Conservation (phyloP, 2,329 filamentous ascomycete species). For the Pseudocercospora pini-densiflorae region DNA sequence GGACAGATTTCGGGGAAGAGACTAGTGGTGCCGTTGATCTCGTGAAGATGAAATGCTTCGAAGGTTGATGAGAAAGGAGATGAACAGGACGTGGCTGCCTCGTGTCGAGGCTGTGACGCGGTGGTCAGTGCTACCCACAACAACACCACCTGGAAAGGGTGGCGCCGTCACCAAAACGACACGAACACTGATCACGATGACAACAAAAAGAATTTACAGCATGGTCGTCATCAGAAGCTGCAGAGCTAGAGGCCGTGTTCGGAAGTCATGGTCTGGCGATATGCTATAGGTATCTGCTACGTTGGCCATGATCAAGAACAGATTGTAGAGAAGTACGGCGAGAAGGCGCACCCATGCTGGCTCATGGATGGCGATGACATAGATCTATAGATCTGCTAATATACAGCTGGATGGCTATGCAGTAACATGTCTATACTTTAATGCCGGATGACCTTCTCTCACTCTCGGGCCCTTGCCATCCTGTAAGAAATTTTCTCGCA, state of each 20-base stretch:
- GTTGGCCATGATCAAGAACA: no score
- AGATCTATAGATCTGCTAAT: background rate
- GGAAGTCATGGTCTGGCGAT: no score
- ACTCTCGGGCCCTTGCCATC: constrained; percentile 34
- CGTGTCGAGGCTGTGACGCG: background rate
- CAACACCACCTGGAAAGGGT: background rate
- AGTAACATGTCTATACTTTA: constrained; percentile 18
- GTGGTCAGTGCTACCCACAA: background rate
- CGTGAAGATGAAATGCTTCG: background rate
- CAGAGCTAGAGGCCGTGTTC: no score
- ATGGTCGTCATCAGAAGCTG: no score
- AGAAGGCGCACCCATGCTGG: no score
- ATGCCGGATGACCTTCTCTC: constrained; percentile 35
- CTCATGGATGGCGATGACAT: background rate
- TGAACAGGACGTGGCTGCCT: background rate
- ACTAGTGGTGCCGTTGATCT: constrained; percentile 24
- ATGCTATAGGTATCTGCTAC: no score
- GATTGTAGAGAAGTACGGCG: no score
- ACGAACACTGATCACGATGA: background rate
- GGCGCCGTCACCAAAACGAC: no score
- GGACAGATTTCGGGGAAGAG: constrained; percentile 27
- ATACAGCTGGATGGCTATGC: background rate
- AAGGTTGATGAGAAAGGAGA: background rate
- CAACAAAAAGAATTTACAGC: no score
- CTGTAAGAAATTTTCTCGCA: constrained; percentile 37